phyloP scores from a whole-genome alignment of 176 grass and related monocot genomes.

The Chrysopogon serrulatus region DNA sequence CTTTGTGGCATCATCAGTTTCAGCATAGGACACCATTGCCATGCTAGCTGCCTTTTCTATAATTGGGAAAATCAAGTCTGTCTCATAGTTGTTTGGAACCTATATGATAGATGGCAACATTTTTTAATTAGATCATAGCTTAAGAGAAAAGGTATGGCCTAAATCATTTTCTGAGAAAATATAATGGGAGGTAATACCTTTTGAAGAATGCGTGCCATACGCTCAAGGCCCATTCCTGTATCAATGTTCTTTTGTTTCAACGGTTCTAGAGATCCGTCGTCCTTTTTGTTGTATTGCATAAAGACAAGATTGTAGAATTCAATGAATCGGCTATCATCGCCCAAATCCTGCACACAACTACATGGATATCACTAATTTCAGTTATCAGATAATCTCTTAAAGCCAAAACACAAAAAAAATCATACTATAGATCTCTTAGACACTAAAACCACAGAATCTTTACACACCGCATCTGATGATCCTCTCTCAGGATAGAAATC shows the following conservation, averaged over 20 bases:
- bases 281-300: slow-evolving; percentile 99
- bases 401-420: slow-evolving; percentile 9
- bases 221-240: slow-evolving; percentile 97
- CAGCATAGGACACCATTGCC: slow-evolving; percentile 58
- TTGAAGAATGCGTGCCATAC: slow-evolving; percentile 96
- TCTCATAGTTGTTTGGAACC: slow-evolving; percentile 99
- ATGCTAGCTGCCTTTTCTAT: slow-evolving; percentile 79
- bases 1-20: slow-evolving; percentile 59
- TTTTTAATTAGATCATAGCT: slow-evolving; percentile 16
- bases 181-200: slow-evolving; percentile 45
- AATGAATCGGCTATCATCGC: slow-evolving; percentile 89
- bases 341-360: slow-evolving; percentile 91
- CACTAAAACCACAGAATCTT: slow-evolving; percentile 8
- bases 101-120: slow-evolving; percentile 35
- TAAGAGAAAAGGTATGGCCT: not conserved
- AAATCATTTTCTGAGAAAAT: not conserved
- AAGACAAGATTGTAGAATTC: slow-evolving; percentile 99
- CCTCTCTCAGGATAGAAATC: slow-evolving; percentile 93
- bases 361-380: slow-evolving; percentile 65
- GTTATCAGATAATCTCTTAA: slow-evolving; percentile 23
- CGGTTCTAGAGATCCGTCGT: slow-evolving; percentile 84
- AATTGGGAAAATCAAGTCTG: slow-evolving; percentile 92
- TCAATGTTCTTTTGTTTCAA: slow-evolving; percentile 95
- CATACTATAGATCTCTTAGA: not conserved
- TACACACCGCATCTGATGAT: slow-evolving; percentile 62